These are phyloP conservation scores for Penicillium glabrum DNA, from an alignment of 2,329 filamentous ascomycete species.

Conservation along the genomic window DNA sequence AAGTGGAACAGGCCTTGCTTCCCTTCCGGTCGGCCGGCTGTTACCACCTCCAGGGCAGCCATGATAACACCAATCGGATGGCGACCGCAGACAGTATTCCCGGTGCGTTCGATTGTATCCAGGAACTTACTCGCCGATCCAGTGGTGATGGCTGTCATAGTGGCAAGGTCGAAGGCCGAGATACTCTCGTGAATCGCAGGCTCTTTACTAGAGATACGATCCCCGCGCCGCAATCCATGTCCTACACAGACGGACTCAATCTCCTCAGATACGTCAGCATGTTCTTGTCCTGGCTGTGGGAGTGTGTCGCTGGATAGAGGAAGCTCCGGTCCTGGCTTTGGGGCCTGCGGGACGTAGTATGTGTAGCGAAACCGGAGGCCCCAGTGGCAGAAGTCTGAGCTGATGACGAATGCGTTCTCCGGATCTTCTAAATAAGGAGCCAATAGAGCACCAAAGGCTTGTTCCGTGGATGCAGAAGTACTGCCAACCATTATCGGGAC, in stretches of 20 bases:
- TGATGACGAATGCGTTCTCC: conserved; percentile 77
- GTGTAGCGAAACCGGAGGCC: conserved; percentile 80
- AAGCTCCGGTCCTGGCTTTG: conserved; percentile 35
- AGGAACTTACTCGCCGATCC: conserved; percentile 72
- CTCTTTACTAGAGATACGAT: conserved; percentile 32
- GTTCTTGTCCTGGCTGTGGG: conserved; percentile 36
- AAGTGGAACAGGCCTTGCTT: conserved; percentile 67
- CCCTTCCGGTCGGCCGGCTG: conserved; percentile 37
- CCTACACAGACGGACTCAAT: conserved; percentile 31
- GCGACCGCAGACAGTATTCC: conserved; percentile 90
- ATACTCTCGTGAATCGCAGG: conserved; percentile 81
- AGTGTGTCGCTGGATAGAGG: conserved; percentile 44
- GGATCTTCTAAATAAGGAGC: conserved; percentile 75
- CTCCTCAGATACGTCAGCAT: conserved; percentile 26
- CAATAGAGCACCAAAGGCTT: conserved; percentile 66
- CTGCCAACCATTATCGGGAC: conserved; percentile 85
- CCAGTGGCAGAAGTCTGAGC: conserved; percentile 98
- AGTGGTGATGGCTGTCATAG: conserved; percentile 80
- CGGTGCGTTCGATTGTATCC: conserved; percentile 66
- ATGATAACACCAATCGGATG: conserved; percentile 94
- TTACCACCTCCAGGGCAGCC: conserved; percentile 74
- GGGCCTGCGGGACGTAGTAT: conserved; percentile 64
- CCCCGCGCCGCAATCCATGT: conserved; percentile 28
- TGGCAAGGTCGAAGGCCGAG: conserved; percentile 71
- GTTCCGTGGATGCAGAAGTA: conserved; percentile 66